Base-by-base conservation (phyloP, 1,139 yeast genomes). In the Chernovozyma aurita region DNA sequence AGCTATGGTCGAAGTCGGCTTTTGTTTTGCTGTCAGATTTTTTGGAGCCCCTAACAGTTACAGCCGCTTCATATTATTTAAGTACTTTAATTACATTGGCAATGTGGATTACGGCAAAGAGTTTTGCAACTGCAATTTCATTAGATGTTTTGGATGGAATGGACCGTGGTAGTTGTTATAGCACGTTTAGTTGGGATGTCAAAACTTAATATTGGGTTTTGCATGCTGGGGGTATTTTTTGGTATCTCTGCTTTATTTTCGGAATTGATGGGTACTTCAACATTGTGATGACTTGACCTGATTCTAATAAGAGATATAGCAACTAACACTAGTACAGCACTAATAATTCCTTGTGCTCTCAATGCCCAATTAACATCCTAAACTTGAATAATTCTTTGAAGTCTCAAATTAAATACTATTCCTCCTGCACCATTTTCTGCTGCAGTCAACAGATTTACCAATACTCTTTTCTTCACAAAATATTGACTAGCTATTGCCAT, bases 351-450 rank as follows among this genome's bases (percentile, higher is more conserved):
- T 45, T 64, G 70, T 4, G 60, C 59, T 22, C 68, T 45, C 33
- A 63, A 48, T 0, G 69, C 70, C 70, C 70, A 64, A 35, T 44
- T 46, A 3, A 61, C 66, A 18, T 50, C 43, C 14, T 45, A 48
- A 2, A 36, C 40, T 31, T 61, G 50, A n/a, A 60, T 57, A 8
- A 65, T 50, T 31, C 48, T 51, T 40, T 63, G 65, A 66, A 63
- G 61, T n/a, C 57, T 66, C 39, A 64, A 48, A 37, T 58, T 63
- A 42, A 59, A 74, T 4, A 61, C 57, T 40, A 81, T 68, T 2
- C 87, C 87, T 1, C 86, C 88, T 5, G 71, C 55, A 7, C 84
- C 79, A 1, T 83, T 70, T 0, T 86, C 85, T 1, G 79, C 70
- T 0, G 80, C 69, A 0, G 76, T 73, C 2, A 80, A 44, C 3